phyloP scores from a whole-genome alignment of 2,329 filamentous ascomycete genomes.

The Claviceps sp. region DNA sequence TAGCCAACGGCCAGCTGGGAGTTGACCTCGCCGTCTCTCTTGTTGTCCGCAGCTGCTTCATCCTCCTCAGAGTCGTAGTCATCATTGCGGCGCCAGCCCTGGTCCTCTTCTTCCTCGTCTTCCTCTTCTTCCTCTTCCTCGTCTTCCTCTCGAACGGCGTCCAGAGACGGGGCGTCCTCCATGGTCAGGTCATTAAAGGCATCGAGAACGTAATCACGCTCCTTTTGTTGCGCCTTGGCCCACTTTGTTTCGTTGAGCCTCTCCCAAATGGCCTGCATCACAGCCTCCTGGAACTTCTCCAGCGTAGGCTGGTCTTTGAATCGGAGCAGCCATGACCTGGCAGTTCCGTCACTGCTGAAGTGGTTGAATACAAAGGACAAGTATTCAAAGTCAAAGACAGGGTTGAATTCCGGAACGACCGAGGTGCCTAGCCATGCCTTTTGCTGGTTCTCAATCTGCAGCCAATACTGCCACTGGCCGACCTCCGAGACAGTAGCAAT shows the following conservation, averaged over 20 bases:
- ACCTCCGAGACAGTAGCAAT: constrained; percentile 72
- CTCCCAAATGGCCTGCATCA: constrained; percentile 96
- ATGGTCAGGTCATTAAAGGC: constrained; percentile 91
- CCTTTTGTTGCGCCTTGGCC: constrained; percentile 82
- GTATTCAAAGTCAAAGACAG: constrained; percentile 97
- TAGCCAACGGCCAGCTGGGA: constrained; percentile 91
- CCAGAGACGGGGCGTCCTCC: constrained; percentile 52
- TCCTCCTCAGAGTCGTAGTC: constrained; percentile 59
- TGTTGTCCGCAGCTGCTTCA: constrained; percentile 56
- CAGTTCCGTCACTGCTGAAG: constrained; percentile 74
- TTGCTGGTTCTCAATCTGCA: constrained; percentile 66
- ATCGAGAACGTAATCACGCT: constrained; percentile 87
- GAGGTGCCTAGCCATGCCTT: constrained; percentile 79
- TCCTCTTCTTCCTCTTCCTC: constrained; percentile 44
- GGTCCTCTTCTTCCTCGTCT: constrained; percentile 48
- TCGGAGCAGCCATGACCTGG: constrained; percentile 88
- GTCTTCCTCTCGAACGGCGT: constrained; percentile 34
- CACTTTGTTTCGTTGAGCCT: constrained; percentile 90
- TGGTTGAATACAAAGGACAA: constrained; percentile 99
- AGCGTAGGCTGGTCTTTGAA: constrained; percentile 75
- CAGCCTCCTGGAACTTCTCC: constrained; percentile 80
- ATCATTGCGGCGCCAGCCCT: constrained; percentile 56
- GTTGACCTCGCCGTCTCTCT: constrained; percentile 68
- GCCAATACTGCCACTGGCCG: constrained; percentile 90
- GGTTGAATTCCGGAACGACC: constrained; percentile 83